phyloP scores from a whole-genome alignment of 352 stramenopile genomes.

The Pythium scleroteichum region DNA sequence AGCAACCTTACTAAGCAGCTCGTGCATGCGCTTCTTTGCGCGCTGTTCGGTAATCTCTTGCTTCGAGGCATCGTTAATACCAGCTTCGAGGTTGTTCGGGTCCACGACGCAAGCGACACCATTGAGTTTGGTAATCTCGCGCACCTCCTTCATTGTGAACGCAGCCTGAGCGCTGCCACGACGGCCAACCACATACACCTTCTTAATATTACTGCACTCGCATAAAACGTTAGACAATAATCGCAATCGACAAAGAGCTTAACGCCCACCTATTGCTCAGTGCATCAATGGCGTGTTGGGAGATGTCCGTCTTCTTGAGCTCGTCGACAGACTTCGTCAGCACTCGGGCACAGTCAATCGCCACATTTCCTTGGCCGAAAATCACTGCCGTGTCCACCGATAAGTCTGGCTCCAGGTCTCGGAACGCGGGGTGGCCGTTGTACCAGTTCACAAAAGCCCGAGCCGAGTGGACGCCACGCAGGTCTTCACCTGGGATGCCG shows the following conservation, averaged over 20 bases:
- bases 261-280: slow-evolving; percentile 55
- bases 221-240: neutral
- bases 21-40: slow-evolving; percentile 82
- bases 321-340: slow-evolving; percentile 91
- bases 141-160: slow-evolving; percentile 98
- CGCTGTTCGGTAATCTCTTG: slow-evolving; percentile 88
- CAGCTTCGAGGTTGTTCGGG: slow-evolving; percentile 85
- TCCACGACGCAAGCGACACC: slow-evolving; percentile 85
- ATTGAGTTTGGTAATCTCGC: slow-evolving; percentile 87
- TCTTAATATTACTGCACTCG: slow-evolving; percentile 56
- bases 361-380: slow-evolving; percentile 97
- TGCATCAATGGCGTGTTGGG: slow-evolving; percentile 84
- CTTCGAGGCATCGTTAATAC: slow-evolving; percentile 79
- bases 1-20: slow-evolving; percentile 73
- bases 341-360: slow-evolving; percentile 96
- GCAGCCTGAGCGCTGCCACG: slow-evolving; percentile 94
- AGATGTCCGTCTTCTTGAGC: slow-evolving; percentile 93
- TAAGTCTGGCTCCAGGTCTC: slow-evolving; percentile 75
- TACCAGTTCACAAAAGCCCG: slow-evolving; percentile 99
- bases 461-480: slow-evolving; percentile 79
- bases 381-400: slow-evolving; percentile 88
- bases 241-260: neutral
- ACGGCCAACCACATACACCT: slow-evolving; percentile 92
- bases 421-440: slow-evolving; percentile 96
- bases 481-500: slow-evolving; percentile 81